A percentile compares a stretch with the other conserved stretches of the same genome.
Conservation (phyloP, 345 rosid genomes). For the Diplotaxis tenuifolia region DNA sequence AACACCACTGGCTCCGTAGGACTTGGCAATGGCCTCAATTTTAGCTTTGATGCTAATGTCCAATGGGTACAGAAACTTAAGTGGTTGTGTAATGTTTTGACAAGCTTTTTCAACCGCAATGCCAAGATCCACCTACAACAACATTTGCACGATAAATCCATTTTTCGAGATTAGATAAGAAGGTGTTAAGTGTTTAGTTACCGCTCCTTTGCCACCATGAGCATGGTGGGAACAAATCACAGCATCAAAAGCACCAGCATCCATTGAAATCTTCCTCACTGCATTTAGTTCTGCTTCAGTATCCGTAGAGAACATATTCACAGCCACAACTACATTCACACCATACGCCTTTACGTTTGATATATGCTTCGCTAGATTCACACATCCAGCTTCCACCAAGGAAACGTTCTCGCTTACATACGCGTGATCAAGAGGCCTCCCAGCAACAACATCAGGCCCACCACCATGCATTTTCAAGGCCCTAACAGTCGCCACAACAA, state of each 20-base stretch:
- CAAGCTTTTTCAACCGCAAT: slow-evolving; percentile 90
- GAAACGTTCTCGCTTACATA: slow-evolving; percentile 84
- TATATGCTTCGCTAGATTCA: slow-evolving; percentile 89
- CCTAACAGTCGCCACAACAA: slow-evolving; percentile 94
- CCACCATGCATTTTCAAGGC: slow-evolving; percentile 99
- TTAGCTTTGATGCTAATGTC: slow-evolving; percentile 64
- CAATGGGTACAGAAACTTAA: slow-evolving; percentile 53
- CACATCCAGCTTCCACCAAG: slow-evolving; percentile 92
- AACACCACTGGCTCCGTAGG: slow-evolving; percentile 91
- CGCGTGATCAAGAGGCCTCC: slow-evolving; percentile 91
- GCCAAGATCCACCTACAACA: slow-evolving; percentile 83
- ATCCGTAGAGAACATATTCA: slow-evolving; percentile 90
- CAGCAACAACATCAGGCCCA: slow-evolving; percentile 93
- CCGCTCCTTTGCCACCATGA: slow-evolving; percentile 98
- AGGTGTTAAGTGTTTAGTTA: slow-evolving; percentile 1
- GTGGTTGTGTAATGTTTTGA: slow-evolving; percentile 59
- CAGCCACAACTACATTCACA: slow-evolving; percentile 92
- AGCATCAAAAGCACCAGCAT: slow-evolving; percentile 92
- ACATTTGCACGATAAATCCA: background rate
- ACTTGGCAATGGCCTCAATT: slow-evolving; percentile 85
- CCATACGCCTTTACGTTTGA: slow-evolving; percentile 83
- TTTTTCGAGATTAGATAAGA: background rate
- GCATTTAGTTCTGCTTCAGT: slow-evolving; percentile 82
- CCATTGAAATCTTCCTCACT: slow-evolving; percentile 74
- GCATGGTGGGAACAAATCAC: slow-evolving; percentile 70